Evolutionary conservation across 495 filamentous ascomycete species (phyloP).

Genomic region (Annulohypoxylon stygium): DNA sequence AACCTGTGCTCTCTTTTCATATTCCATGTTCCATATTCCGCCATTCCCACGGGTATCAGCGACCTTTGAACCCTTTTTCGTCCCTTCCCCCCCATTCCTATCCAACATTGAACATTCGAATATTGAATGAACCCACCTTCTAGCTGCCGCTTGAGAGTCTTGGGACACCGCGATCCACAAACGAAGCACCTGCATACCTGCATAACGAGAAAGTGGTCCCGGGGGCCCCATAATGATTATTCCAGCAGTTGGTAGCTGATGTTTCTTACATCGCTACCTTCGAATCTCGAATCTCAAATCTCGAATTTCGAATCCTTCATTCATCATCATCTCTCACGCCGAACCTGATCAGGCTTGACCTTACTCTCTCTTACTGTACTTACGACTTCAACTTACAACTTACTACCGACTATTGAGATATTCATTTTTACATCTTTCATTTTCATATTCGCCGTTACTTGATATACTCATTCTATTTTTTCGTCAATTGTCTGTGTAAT

Average conservation of each 20-base stretch:
- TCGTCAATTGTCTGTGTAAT: conserved; percentile 26
- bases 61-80: conserved; percentile 3
- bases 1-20: conserved; percentile 8
- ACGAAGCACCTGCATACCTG: conserved; percentile 38
- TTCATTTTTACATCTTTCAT: conserved; percentile 29
- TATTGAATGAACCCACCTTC: conserved; percentile 15
- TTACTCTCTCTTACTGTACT: conserved; percentile 20
- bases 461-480: conserved; percentile 21
- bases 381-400: conserved; percentile 13
- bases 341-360: conserved; percentile 33
- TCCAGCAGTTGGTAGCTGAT: conserved; percentile 25
- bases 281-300: conserved; percentile 2
- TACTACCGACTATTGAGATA: conserved; percentile 4
- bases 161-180: conserved; percentile 34
- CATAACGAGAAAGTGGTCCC: conserved; percentile 37
- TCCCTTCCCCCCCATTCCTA: conserved; percentile 7
- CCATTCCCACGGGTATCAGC: conserved; percentile 24
- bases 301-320: conserved; percentile 30
- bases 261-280: conserved; percentile 45
- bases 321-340: conserved; percentile 41
- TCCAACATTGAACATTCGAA: conserved; percentile 4
- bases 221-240: conserved; percentile 40
- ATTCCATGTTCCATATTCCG: conserved; percentile 7
- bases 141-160: background rate
- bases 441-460: conserved; percentile 23